A percentile compares a stretch with the other conserved stretches of the same genome.
Evolutionary conservation across 2,329 filamentous ascomycete genomes (phyloP).

Genomic region (Botrytis porri): DNA sequence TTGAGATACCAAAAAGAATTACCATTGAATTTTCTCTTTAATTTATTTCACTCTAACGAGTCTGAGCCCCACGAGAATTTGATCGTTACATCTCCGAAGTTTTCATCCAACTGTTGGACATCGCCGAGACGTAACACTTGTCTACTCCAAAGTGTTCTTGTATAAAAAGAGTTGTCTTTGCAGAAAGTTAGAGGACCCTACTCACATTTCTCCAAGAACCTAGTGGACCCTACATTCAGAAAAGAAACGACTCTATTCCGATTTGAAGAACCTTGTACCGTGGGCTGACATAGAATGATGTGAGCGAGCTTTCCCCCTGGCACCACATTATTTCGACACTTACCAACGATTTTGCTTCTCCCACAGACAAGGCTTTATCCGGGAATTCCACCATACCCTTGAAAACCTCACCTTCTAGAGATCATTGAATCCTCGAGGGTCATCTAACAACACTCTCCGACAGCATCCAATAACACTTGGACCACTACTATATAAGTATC

Average conservation of each 20-base stretch:
- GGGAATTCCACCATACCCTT: not conserved
- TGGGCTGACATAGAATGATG: slow-evolving; percentile 5
- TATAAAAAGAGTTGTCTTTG: slow-evolving; percentile 3
- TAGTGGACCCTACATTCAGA: slow-evolving; percentile 11
- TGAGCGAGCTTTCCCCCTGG: slow-evolving; percentile 12
- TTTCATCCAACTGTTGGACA: slow-evolving; percentile 7
- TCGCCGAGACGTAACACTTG: slow-evolving; percentile 5
- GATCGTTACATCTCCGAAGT: slow-evolving; percentile 15
- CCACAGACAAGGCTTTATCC: slow-evolving; percentile 1
- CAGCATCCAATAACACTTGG: not conserved
- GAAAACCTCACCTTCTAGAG: not conserved
- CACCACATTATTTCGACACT: not conserved
- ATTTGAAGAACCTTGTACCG: not conserved
- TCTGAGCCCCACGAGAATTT: not conserved
- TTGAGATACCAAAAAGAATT: slow-evolving; percentile 1
- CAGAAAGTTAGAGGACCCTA: slow-evolving; percentile 1
- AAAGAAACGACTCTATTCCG: not conserved
- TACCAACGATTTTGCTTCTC: not conserved
- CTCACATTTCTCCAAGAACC: slow-evolving; percentile 8
- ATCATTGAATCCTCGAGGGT: not conserved
- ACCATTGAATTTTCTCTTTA: not conserved
- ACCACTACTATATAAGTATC: not conserved
- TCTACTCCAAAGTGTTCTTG: not conserved
- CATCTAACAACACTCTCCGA: slow-evolving; percentile 5
- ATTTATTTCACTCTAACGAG: not conserved